Evolutionary conservation across 202 grass and related monocot species (phyloP).

Genomic region (Elaeis oleifera): DNA sequence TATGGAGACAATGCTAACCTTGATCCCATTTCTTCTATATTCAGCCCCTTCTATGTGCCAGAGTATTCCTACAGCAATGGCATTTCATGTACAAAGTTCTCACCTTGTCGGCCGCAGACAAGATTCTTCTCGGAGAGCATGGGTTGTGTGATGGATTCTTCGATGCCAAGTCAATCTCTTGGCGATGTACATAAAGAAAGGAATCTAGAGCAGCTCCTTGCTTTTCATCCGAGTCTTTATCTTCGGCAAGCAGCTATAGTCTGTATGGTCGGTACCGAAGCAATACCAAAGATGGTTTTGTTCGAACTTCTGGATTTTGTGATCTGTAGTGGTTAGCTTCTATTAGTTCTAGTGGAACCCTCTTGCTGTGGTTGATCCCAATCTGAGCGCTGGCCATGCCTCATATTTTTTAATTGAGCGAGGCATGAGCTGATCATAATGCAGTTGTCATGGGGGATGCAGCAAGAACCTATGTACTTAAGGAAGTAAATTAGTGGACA

Average conservation of each 20-base stretch:
- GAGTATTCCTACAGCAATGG: constrained; percentile 41
- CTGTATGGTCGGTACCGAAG: constrained; percentile 34
- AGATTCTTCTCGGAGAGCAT: constrained; percentile 65
- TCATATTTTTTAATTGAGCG: too few relatives aligned
- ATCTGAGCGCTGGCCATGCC: neutral
- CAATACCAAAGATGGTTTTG: constrained; percentile 51
- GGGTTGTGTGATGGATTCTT: constrained; percentile 39
- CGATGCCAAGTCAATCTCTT: constrained; percentile 29
- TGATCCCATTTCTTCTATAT: constrained; percentile 76
- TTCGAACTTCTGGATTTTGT: constrained; percentile 81
- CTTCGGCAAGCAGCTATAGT: constrained; percentile 27
- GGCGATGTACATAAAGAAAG: constrained; percentile 89
- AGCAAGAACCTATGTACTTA: too few relatives aligned
- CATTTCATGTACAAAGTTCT: constrained; percentile 50
- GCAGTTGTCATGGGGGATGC: too few relatives aligned
- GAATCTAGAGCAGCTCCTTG: constrained; percentile 48
- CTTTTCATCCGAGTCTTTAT: constrained; percentile 31
- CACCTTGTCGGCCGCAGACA: constrained; percentile 50
- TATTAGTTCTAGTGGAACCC: constrained; percentile 30
- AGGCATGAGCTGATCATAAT: too few relatives aligned
- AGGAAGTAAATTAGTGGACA: too few relatives aligned
- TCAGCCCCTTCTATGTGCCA: constrained; percentile 51
- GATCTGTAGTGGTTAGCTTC: constrained; percentile 48
- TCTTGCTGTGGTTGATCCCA: too few relatives aligned
- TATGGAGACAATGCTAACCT: constrained; percentile 57